These are phyloP conservation scores for Gracilaria vermiculophylla DNA, from an alignment of 23 red algal genomes.

Conservation along the genomic window DNA sequence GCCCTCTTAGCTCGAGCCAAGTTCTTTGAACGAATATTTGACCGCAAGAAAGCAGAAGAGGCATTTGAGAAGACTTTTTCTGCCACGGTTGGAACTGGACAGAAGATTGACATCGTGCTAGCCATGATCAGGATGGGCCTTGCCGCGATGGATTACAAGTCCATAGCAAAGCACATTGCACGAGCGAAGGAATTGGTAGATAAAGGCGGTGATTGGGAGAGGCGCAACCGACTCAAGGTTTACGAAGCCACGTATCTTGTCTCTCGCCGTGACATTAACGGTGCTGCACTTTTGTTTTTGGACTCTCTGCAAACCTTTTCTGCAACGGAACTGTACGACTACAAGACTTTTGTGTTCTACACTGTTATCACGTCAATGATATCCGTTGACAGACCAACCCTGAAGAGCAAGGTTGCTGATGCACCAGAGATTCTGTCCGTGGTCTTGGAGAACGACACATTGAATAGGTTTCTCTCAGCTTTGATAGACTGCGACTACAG, in stretches of 20 bases:
- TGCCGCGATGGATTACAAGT: conserved; percentile 61
- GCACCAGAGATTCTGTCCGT: conserved; percentile 90
- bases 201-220: conserved; percentile 97
- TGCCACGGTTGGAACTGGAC: conserved; percentile 86
- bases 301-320: conserved; percentile 96
- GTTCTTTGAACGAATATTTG: conserved; percentile 77
- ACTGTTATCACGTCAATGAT: conserved; percentile 88
- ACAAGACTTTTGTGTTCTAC: conserved; percentile 84
- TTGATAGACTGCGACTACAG: conserved; percentile 91
- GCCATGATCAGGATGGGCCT: conserved; percentile 83
- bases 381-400: conserved; percentile 83
- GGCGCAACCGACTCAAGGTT: conserved; percentile 96
- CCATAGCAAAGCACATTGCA: conserved; percentile 54
- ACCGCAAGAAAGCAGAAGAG: conserved; percentile 59
- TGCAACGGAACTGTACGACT: conserved; percentile 84
- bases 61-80: conserved; percentile 83
- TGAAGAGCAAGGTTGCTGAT: conserved; percentile 74
- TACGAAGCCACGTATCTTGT: conserved; percentile 88
- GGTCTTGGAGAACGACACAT: conserved; percentile 62
- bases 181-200: conserved; percentile 81
- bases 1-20: conserved; percentile 77
- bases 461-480: conserved; percentile 70
- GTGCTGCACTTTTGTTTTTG: conserved; percentile 76
- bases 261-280: conserved; percentile 70
- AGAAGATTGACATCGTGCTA: conserved; percentile 92